phyloP scores from a whole-genome alignment of 768 basidiomycete genomes.

The Termitomyces titanicus region DNA sequence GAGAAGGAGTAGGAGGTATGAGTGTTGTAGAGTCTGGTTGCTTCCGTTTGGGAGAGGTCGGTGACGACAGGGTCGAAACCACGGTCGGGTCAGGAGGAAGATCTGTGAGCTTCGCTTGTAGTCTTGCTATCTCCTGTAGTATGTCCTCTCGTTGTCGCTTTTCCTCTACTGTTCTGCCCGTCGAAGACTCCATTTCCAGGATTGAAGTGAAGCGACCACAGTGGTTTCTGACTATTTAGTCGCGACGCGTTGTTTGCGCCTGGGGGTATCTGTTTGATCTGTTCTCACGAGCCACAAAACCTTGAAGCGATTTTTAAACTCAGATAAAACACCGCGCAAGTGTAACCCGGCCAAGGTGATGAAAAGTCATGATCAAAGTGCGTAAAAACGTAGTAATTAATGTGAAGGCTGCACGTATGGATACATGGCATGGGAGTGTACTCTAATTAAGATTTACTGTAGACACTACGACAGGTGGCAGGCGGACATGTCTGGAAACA shows the following conservation, averaged over 20 bases:
- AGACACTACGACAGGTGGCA: neutral
- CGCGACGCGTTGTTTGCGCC: conserved; percentile 20
- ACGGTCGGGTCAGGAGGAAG: conserved; percentile 22
- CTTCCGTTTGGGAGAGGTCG: conserved; percentile 48
- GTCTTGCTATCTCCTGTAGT: conserved; percentile 46
- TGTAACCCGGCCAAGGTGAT: neutral
- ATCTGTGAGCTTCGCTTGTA: conserved; percentile 52
- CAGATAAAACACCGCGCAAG: conserved; percentile 18
- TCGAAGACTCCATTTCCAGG: conserved; percentile 53
- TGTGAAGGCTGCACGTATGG: neutral
- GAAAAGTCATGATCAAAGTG: conserved; percentile 10
- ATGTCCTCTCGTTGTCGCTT: conserved; percentile 45
- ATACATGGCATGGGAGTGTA: neutral
- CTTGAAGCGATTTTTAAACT: conserved; percentile 28
- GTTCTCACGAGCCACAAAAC: conserved; percentile 15
- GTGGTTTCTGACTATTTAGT: neutral
- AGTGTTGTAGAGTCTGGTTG: conserved; percentile 34
- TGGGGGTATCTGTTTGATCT: conserved; percentile 3
- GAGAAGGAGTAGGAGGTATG: conserved; percentile 63
- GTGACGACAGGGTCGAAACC: conserved; percentile 9
- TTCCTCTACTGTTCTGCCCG: conserved; percentile 35
- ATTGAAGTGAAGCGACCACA: neutral
- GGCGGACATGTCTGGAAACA: conserved; percentile 21
- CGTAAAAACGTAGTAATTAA: neutral
- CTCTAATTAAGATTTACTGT: conserved; percentile 1